Evolutionary conservation across 352 stramenopile genomes (phyloP), one percentile per base, ranked within the genome.

Genomic region (Pythium angustatum): DNA sequence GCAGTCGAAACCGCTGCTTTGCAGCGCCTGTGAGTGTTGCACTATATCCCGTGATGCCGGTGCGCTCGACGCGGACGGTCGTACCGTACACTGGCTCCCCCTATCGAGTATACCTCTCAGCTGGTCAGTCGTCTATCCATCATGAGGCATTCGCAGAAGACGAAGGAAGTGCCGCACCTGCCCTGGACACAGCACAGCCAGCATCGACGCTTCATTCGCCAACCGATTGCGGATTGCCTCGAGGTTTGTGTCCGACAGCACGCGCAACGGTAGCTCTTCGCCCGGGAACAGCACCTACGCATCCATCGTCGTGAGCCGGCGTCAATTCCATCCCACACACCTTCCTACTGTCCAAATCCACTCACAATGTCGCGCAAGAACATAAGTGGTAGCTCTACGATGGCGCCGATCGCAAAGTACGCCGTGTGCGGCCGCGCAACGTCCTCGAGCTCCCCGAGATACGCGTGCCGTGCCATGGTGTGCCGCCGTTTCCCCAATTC

Each of bases 261-360:
- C 74, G 7, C 87, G 77, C 66, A 95, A 61, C 22, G 87, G 85
- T 3, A 95, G 61, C 57, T 88, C 79, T 36, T 93, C 85, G 14
- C 86, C 85, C 19, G 87, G 87, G 62, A 95, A 95, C 21, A 95
- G 74, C 56, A 95, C 81, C 85, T 95, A 21, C n/a, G 0, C 11
- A 0, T 44, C 15, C 38, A 44, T 3, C 11, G 38, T 44, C 15
- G 22, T 5, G 3, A 17, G 36, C 40, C 17, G 36, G 19, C 40
- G 40, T 47, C 33, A 47, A n/a, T n/a, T 6, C 4, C 40, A 26
- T 47, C 11, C 17, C 26, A 10, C 36, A 19, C 7, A 43, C n/a
- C 4, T 10, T 19, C 4, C 14, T 43, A 44, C 21, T 7, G 30
- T 15, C 9, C 2, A 22, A 52, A 36, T 48, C 8, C 14, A 73